Percentiles rank a stretch among this genome's conserved stretches.
phyloP scores from a whole-genome alignment of 2,329 filamentous ascomycete genomes.

The Trichophyton benhamiae region DNA sequence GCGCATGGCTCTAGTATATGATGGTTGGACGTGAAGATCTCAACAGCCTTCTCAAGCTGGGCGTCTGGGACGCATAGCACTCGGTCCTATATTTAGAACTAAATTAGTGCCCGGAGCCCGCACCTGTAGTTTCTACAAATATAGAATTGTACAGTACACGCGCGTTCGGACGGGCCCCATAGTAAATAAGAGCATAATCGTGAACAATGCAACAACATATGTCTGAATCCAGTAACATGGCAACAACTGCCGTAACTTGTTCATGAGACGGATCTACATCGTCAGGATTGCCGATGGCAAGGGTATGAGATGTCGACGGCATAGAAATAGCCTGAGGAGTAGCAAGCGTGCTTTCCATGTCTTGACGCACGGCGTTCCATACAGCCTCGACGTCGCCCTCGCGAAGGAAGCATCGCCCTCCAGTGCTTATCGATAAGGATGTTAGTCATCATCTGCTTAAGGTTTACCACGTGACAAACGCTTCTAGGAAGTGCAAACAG shows the following conservation, averaged over 20 bases:
- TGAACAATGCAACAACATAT: constrained; percentile 11
- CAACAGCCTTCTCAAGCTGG: neutral
- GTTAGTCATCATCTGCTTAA: too few relatives aligned
- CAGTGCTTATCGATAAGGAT: too few relatives aligned
- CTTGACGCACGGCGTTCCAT: too few relatives aligned
- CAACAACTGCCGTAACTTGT: neutral
- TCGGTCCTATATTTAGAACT: neutral
- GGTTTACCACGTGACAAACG: neutral
- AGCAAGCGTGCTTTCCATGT: neutral
- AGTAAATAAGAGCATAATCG: constrained; percentile 12
- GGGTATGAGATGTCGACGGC: neutral
- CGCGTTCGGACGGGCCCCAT: constrained; percentile 8
- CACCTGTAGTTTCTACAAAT: neutral
- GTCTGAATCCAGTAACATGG: constrained; percentile 1
- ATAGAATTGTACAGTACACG: constrained; percentile 8
- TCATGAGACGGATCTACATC: neutral
- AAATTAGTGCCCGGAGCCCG: neutral
- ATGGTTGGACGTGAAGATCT: neutral
- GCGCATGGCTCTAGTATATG: neutral
- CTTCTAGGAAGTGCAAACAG: neutral
- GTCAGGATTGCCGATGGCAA: neutral
- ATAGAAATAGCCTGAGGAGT: too few relatives aligned
- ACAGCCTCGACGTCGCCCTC: too few relatives aligned
- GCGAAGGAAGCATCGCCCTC: too few relatives aligned
- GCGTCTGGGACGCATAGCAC: neutral